A percentile compares a stretch with the other conserved stretches of the same genome.
Conservation (phyloP, 805 yeast species). For the Sugiyamaella lignohabitans region DNA sequence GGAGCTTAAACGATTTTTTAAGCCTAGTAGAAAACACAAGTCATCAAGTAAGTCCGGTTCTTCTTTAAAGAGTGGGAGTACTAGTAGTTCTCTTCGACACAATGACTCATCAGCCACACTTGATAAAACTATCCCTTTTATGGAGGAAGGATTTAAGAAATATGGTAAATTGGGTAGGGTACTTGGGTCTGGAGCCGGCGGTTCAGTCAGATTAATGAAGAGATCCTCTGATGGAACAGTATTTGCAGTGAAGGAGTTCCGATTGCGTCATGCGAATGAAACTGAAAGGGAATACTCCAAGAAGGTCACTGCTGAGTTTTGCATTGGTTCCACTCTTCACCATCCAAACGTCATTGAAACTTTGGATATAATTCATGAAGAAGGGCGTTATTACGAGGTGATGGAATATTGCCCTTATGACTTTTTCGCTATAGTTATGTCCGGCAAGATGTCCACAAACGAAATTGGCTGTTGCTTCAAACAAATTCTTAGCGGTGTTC, state of each 20-base stretch:
- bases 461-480: constrained; percentile 78
- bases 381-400: constrained; percentile 57
- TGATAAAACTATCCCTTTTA: constrained; percentile 30
- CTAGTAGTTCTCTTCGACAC: neutral
- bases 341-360: constrained; percentile 81
- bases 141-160: constrained; percentile 44
- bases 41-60: constrained; percentile 4
- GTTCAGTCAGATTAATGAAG: constrained; percentile 77
- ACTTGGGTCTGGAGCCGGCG: constrained; percentile 92
- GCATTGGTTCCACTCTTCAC: constrained; percentile 68
- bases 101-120: neutral
- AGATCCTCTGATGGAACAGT: constrained; percentile 52
- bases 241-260: constrained; percentile 83
- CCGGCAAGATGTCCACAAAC: constrained; percentile 62
- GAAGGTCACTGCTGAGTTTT: constrained; percentile 76
- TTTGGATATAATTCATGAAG: constrained; percentile 69
- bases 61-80: neutral
- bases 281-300: constrained; percentile 61
- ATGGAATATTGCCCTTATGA: constrained; percentile 94
- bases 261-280: constrained; percentile 58
- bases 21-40: constrained; percentile 20
- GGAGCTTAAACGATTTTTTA: constrained; percentile 41
- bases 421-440: constrained; percentile 89
- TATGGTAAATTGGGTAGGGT: constrained; percentile 71
- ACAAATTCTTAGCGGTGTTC: constrained; percentile 71